These are phyloP conservation scores for Erythrophleum fordii DNA, from an alignment of 306 rosid genomes.

Conservation along the genomic window DNA sequence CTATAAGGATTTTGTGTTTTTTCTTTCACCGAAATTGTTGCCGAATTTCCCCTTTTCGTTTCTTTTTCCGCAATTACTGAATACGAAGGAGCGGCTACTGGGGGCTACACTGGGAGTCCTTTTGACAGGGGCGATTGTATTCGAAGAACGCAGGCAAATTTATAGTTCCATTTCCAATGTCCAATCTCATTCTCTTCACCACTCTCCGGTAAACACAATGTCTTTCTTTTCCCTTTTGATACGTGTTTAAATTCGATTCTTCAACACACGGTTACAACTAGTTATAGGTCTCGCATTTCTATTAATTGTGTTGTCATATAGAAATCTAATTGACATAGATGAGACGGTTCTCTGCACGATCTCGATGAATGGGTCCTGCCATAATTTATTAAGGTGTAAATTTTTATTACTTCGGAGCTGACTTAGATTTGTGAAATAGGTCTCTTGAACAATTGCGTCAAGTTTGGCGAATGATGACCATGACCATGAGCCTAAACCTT, in stretches of 20 bases:
- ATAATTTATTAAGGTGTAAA: not conserved
- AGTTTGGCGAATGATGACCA: not conserved
- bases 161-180: constrained; percentile 59
- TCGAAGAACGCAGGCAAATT: constrained; percentile 66
- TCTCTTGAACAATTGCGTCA: not conserved
- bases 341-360: not conserved
- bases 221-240: not conserved
- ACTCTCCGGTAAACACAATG: constrained; percentile 49
- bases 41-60: not conserved
- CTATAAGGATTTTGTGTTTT: not conserved
- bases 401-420: not conserved
- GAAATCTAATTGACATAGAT: constrained; percentile 1
- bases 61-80: not conserved
- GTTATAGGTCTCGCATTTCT: not conserved
- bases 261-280: not conserved
- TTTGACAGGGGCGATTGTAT: constrained; percentile 62
- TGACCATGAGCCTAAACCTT: not conserved
- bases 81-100: constrained; percentile 63
- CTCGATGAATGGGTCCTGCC: not conserved
- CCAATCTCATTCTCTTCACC: constrained; percentile 40
- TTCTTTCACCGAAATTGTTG: not conserved
- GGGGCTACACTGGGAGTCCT: constrained; percentile 73
- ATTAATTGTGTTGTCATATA: not conserved
- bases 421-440: not conserved
- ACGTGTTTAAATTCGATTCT: not conserved